These are phyloP conservation scores for Diutina sp. DNA, from an alignment of 1,139 yeast genomes.

Conservation along the genomic window DNA sequence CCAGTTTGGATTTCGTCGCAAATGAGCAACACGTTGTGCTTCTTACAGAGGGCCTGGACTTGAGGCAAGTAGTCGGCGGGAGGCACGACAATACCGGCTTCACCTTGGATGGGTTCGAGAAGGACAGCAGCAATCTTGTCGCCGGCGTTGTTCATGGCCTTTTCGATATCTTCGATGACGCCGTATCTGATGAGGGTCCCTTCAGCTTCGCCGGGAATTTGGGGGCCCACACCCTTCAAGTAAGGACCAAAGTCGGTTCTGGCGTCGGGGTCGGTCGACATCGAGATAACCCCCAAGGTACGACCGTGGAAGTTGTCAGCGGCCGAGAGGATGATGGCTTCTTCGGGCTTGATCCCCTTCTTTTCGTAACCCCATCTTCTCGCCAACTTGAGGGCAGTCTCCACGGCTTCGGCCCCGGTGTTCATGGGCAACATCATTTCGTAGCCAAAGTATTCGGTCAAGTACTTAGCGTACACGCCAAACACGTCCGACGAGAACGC, in stretches of 20 bases:
- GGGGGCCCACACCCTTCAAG: slow-evolving; percentile 71
- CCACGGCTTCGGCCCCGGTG: slow-evolving; percentile 98
- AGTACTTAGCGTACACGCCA: slow-evolving; percentile 76
- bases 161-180: slow-evolving; percentile 72
- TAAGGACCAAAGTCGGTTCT: slow-evolving; percentile 86
- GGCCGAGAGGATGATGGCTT: slow-evolving; percentile 83
- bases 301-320: slow-evolving; percentile 92
- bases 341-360: slow-evolving; percentile 70
- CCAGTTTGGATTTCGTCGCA: slow-evolving; percentile 98
- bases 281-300: slow-evolving; percentile 87
- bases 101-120: slow-evolving; percentile 96
- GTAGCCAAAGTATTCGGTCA: slow-evolving; percentile 80
- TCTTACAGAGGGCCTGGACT: slow-evolving; percentile 65
- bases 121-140: slow-evolving; percentile 85
- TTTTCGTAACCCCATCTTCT: slow-evolving; percentile 94
- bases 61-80: slow-evolving; percentile 65
- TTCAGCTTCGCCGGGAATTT: slow-evolving; percentile 48
- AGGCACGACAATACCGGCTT: slow-evolving; percentile 96
- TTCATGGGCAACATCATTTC: slow-evolving; percentile 96
- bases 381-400: slow-evolving; percentile 86
- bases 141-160: slow-evolving; percentile 74
- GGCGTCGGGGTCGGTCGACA: slow-evolving; percentile 95
- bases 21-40: slow-evolving; percentile 77
- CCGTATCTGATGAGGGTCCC: slow-evolving; percentile 61
- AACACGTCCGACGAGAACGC: slow-evolving; percentile 89